Evolutionary conservation across 2,329 filamentous ascomycete genomes (phyloP).

Genomic region (Fusarium metavorans): DNA sequence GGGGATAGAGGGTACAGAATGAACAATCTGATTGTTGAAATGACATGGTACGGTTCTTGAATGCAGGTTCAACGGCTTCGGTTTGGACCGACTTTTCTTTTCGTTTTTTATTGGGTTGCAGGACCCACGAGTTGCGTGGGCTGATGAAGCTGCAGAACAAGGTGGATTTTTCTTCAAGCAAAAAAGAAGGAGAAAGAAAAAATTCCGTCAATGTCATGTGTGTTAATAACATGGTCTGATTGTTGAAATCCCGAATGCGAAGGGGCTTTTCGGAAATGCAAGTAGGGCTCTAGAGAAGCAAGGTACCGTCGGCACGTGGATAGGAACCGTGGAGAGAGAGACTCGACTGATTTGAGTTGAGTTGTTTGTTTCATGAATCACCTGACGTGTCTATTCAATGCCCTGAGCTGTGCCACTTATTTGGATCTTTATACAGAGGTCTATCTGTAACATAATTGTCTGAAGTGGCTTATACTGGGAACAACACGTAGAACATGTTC

Average conservation of each 20-base stretch:
- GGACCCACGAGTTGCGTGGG: not conserved
- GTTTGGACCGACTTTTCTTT: not conserved
- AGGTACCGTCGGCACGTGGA: not conserved
- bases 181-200: too few relatives aligned
- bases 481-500: not conserved
- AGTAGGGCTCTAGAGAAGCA: not conserved
- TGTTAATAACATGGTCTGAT: not conserved
- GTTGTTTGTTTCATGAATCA: not conserved
- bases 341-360: not conserved
- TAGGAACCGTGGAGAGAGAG: not conserved
- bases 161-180: not conserved
- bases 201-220: not conserved
- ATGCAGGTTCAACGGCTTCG: not conserved
- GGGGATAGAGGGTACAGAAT: too few relatives aligned
- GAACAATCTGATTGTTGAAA: not conserved
- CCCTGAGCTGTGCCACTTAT: not conserved
- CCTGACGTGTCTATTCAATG: not conserved
- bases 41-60: not conserved
- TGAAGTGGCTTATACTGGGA: not conserved
- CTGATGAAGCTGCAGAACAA: slow-evolving; percentile 1
- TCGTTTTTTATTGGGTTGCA: not conserved
- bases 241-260: not conserved
- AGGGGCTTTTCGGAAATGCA: not conserved
- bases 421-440: not conserved
- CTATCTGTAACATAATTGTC: not conserved